Base-by-base conservation (phyloP, 2,329 filamentous ascomycete genomes). In the Keithomyces neogunnii region DNA sequence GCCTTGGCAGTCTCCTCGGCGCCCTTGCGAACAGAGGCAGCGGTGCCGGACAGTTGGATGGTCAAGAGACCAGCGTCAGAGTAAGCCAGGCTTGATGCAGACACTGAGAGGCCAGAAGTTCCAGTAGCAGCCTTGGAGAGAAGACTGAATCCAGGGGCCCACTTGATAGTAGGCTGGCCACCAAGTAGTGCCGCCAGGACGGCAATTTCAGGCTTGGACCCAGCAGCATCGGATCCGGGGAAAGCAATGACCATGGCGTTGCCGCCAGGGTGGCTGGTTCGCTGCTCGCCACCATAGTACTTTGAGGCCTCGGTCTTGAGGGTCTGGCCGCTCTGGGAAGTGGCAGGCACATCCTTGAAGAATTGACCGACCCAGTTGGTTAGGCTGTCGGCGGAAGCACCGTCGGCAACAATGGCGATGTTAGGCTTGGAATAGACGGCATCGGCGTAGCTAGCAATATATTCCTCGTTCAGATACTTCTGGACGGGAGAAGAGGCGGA, bases 241-340 rank as follows among this genome's bases (percentile, higher is more conserved):
- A 99, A 97, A 56, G 84, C 93, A 66, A 99, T 82, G 60, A 96
- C 88, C 61, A 96, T 69, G 43, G 90, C 80, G 74, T 95, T 96
- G 60, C 88, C 86, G 58, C 77, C 76, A 54, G 76, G 77, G 70
- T 89, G 87, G 57, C 87, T 78, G 60, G 88, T 87, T 62, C 93
- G 89, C 76, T 95, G 89, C 78, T 99, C 90, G 66, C 93, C 95
- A 69, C 93, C 93, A 66, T 83, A 88, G 83, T 97, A 99, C 73
- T 91, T 93, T 67, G 83, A 81, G 57, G 86, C 76, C 59, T 81
- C 71, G 55, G 75, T 73, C 66, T 82, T 78, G 57, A 86, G 72
- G 46, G 63, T 59, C 59, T 78, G 70, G 62, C 76, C 73, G 64
- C 73, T 71, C 60, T 72, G 69, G 55, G 78, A 66, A 57, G 76